Conservation (phyloP, 2,329 filamentous ascomycete species). For the Colletotrichum eleusines region DNA sequence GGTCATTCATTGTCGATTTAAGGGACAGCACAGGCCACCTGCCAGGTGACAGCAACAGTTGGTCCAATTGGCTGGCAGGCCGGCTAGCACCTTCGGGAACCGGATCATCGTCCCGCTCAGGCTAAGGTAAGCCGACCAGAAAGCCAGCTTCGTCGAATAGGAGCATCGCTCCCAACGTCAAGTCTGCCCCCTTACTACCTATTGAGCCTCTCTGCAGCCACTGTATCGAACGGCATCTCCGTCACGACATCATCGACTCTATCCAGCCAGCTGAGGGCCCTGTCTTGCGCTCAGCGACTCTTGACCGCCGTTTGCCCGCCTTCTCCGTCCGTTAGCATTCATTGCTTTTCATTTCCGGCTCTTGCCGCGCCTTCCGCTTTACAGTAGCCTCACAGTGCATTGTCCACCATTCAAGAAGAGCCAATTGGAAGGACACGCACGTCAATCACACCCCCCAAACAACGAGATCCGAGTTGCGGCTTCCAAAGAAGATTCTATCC, state of each 20-base stretch:
- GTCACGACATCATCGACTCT: slow-evolving; percentile 1
- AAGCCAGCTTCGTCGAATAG: slow-evolving; percentile 23
- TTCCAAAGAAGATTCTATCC: slow-evolving; percentile 22
- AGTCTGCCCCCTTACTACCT: slow-evolving; percentile 17
- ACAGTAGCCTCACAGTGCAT: slow-evolving; percentile 10
- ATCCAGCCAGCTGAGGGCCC: background rate
- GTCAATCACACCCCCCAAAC: background rate
- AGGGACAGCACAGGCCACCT: background rate
- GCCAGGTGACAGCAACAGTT: background rate
- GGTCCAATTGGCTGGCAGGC: slow-evolving; percentile 23
- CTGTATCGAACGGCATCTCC: slow-evolving; percentile 20
- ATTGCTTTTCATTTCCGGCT: slow-evolving; percentile 9
- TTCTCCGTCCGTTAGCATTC: background rate
- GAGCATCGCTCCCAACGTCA: slow-evolving; percentile 21
- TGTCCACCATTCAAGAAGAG: slow-evolving; percentile 19
- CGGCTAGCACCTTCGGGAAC: slow-evolving; percentile 5
- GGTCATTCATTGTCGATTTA: background rate
- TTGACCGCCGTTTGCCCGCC: slow-evolving; percentile 19
- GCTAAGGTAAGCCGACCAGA: slow-evolving; percentile 11
- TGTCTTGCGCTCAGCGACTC: background rate
- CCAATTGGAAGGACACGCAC: slow-evolving; percentile 33
- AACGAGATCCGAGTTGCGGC: slow-evolving; percentile 7
- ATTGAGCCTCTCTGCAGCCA: slow-evolving; percentile 22
- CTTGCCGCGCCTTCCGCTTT: slow-evolving; percentile 4
- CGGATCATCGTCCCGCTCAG: slow-evolving; percentile 33